Conservation (phyloP, 257 asterid species). For the Ajuga chamaepitys region DNA sequence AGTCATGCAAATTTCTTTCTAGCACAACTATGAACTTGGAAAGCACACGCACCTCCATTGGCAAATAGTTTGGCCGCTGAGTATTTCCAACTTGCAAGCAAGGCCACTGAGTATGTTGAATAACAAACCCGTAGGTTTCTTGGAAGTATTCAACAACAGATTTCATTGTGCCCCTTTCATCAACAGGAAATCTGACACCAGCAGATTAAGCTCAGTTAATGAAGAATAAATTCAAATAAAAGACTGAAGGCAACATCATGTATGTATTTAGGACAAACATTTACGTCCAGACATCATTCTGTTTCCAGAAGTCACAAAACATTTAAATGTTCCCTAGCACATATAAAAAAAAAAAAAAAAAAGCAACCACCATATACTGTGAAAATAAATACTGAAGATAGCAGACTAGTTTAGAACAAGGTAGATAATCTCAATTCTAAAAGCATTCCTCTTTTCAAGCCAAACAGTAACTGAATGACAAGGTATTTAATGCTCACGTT, state of each 20-base stretch:
- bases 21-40: neutral
- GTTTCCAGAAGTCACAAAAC: neutral
- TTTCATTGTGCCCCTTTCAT: constrained; percentile 78
- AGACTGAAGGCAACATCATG: neutral
- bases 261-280: neutral
- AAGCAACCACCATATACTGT: neutral
- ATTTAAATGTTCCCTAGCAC: neutral
- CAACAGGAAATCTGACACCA: constrained; percentile 73
- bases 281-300: neutral
- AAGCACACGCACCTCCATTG: constrained; percentile 72
- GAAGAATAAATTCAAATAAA: neutral
- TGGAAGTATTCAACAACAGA: constrained; percentile 79
- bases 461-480: neutral
- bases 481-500: constrained; percentile 42
- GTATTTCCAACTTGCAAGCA: constrained; percentile 94
- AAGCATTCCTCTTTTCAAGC: neutral
- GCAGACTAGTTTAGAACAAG: neutral
- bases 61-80: constrained; percentile 79
- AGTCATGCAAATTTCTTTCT: neutral
- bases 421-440: neutral
- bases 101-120: constrained; percentile 77
- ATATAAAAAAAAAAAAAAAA: neutral
- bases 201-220: constrained; percentile 4
- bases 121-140: constrained; percentile 74
- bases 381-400: neutral